These are phyloP conservation scores for Boletus eberwhitei DNA, from an alignment of 768 basidiomycete genomes.

Conservation along the genomic window DNA sequence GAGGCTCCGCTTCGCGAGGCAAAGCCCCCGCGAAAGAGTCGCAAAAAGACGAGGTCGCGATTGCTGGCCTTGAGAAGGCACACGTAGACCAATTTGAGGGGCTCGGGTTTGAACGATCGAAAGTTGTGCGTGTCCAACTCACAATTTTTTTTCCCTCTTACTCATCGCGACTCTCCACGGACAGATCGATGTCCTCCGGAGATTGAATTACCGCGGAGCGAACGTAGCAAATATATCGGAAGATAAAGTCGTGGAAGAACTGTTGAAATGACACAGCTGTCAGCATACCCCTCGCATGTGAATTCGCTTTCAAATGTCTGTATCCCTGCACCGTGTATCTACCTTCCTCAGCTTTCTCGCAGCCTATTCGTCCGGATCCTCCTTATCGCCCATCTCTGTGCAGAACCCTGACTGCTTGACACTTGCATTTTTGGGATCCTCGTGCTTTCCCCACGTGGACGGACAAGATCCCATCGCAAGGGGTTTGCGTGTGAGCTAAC, in stretches of 20 bases:
- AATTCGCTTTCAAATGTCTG: slow-evolving; percentile 19
- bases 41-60: slow-evolving; percentile 47
- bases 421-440: slow-evolving; percentile 1
- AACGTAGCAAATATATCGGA: slow-evolving; percentile 79
- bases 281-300: slow-evolving; percentile 27
- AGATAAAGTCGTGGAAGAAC: slow-evolving; percentile 82
- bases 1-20: slow-evolving; percentile 53
- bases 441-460: slow-evolving; percentile 1
- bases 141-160: not conserved
- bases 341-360: slow-evolving; percentile 15
- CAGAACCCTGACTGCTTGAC: slow-evolving; percentile 2
- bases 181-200: slow-evolving; percentile 84
- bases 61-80: slow-evolving; percentile 78
- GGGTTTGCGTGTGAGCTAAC: slow-evolving; percentile 7
- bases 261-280: slow-evolving; percentile 53
- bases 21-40: slow-evolving; percentile 31
- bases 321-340: slow-evolving; percentile 26
- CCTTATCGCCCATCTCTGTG: slow-evolving; percentile 11
- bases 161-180: slow-evolving; percentile 1
- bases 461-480: slow-evolving; percentile 6
- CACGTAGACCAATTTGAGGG: slow-evolving; percentile 83
- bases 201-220: slow-evolving; percentile 82
- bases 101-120: slow-evolving; percentile 76
- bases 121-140: slow-evolving; percentile 66
- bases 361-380: slow-evolving; percentile 15